Base-by-base conservation (phyloP, 805 yeast genomes). In the Geotrichum ghanense region DNA sequence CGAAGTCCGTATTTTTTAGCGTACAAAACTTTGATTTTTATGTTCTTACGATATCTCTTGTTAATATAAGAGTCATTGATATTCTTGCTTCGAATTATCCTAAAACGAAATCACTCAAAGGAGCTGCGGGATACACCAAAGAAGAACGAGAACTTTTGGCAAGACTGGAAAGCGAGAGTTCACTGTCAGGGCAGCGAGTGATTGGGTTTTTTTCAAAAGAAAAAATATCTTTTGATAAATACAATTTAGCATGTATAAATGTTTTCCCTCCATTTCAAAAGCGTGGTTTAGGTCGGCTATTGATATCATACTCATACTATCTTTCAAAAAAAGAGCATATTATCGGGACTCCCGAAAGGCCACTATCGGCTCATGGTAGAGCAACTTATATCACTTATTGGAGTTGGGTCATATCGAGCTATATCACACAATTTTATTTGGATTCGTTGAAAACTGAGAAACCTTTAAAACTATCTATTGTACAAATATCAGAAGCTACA, bases 141-240 rank as follows among this genome's bases (percentile, higher is more conserved):
- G 37, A 31, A 45, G 31, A 45, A 20, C 42, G 48, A 4, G 50
- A 45, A 25, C 50, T 46, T 25, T 12, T 31, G 5, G 12, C 37
- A n/a, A 19, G 19, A 6, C 53, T 9, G 31, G 48, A 12, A 52
- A 39, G 19, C 56, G 44, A 45, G 69, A 50, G 52, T 31, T n/a
- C 37, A 9, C 14, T 31, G 19, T 31, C 37, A 6, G 37, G 19
- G 19, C 65, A 53, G 17, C 60, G 66, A 45, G 89, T 90, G 1
- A 80, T 89, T 81, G 98, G 97, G 1, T 92, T 87, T 59, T 92
- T 87, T 58, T 88, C 97, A 12, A 84, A 85, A 55, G 98, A 92
- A 57, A 66, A 82, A 41, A 67, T 83, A 0, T 80, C 95, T 0
- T 72, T 74, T 63, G 90, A 84, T 45, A 73, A 77, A 45, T 85